Base-by-base conservation (phyloP, 2,329 filamentous ascomycete species). In the Calcarisporium arbuscula region DNA sequence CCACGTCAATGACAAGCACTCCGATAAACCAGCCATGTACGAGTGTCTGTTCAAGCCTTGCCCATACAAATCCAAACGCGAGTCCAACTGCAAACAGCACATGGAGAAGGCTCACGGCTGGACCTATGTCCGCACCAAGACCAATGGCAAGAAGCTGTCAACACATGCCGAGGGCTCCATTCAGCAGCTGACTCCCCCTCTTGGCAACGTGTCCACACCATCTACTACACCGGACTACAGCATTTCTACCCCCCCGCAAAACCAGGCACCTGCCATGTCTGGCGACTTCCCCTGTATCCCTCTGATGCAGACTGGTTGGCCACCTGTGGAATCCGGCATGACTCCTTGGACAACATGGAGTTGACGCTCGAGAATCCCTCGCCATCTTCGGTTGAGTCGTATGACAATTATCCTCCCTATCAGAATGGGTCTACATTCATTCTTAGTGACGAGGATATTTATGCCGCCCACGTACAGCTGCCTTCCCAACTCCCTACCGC, bases 41-140 rank as follows among this genome's bases (percentile, higher is more conserved):
- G 80, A 85, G 64, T 98, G 92, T 64, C 64, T 79, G 30, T 96
- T 75, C 62, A 72, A 79, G 49, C 82, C 82, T 17, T 96, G 92
- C 70, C 80, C 85, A 1, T 96, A 96, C 67, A 84, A 87, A 53
- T 95, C 89, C 9, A 96, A 96, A 71, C 82, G 89, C 39, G 85
- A 95, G 65, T 92, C 85, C 43, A 96, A 96, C 61, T 94, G 87
- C 74, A 95, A 95, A 59, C 90, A 95, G 61, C 89, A 96, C 64
- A 95, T 95, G 89, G 90, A 96, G 67, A 95, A 95, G 62, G 83
- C 86, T 1, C 89, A 96, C 52, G 81, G 82, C 39, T 95, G 86
- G 83, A 71, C 72, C n/a, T 95, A 95, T 49, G 74, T 89, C 36
- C 84, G 90, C 45, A 90, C 87, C 40, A 95, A 95, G 74, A 89